Base-by-base conservation (phyloP, 2,329 filamentous ascomycete species). In the Lecanicillium sp. region DNA sequence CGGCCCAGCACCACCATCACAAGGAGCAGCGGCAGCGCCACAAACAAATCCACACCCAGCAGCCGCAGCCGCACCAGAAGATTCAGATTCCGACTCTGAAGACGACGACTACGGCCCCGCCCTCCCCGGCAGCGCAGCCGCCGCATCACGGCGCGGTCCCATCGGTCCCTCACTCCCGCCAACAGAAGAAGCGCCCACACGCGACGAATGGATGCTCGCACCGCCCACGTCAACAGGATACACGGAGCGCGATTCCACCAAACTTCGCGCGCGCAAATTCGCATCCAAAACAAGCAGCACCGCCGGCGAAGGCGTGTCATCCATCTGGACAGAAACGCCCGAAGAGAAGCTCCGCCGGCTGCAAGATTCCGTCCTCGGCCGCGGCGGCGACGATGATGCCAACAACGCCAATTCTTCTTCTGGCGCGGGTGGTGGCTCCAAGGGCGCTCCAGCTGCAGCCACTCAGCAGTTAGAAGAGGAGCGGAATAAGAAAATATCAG, bases 261-360 rank as follows among this genome's bases (percentile, higher is more conserved):
- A 89, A 59, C 68, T 90, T 43, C 80, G 82, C 50, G 81, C 78
- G 46, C 81, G 87, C 44, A 88, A 85, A 48, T 96, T 95, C 66
- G 80, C 86, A 37, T 83, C 83, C 28, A 73, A 74, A 4, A 64
- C 65, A 11, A 59, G 59, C n/a, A 58, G 63, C 3, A 38, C 49
- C 1, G 44, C 50, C 9, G 49, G 48, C 9, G 45, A 51, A 9
- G 59, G 56, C 4, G 71, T 86, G 33, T 73, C 75, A 53, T 78
- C 77, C 16, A 78, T 90, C 31, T 96, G 90, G 90, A 89, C 86
- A 1, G 90, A 96, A 59, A 95, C 87, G 8, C 85, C 87, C 0
- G 85, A 90, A 56, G 76, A 95, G 61, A 94, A 94, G 59, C 77
- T 85, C 42, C 80, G 83, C 58, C 73, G 86, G 29, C 63, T 95